Evolutionary conservation across 148 eudicot species (phyloP), one percentile per base, ranked within the genome.

Genomic region (Agrostemma githago): DNA sequence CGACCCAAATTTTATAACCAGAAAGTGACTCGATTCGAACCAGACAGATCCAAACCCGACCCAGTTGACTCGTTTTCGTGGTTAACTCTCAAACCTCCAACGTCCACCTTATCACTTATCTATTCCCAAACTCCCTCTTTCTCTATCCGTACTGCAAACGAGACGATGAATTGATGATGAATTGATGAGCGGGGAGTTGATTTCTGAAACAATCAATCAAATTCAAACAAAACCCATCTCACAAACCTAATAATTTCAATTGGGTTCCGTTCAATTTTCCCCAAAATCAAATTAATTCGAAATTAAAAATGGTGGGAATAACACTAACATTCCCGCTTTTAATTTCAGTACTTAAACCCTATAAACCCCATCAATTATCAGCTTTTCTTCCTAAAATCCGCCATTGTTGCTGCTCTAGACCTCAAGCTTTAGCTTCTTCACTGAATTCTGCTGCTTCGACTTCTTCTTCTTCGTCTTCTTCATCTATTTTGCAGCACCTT

Each of bases 331-430:
- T 91, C 15, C 96, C 97, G 39, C 37, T 92, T 5, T 77, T 90
- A 5, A 84, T 91, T 5, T 85, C 96, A 54, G 83, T 90, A 40
- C 85, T 95, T 76, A 88, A 84, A 85, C 89, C 92, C 82, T 93
- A 83, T 66, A 89, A 78, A 60, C 80, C 83, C 71, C 90, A 79
- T 9, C 68, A 15, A 8, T 16, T 85, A 34, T 77, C 85, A 15
- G 68, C 87, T 67, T 21, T 86, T 68, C 65, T 87, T 62, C 41
- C 78, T 66, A 75, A 80, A 39, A 77, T 65, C 26, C 84, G 70
- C 41, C 70, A 77, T 34, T 76, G 70, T 58, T 54, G 61, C 10
- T 54, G 61, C 10, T 81, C 60, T 59, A 81, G 58, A 26, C 34
- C 73, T 19, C 84, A 87, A 19, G 76, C 75, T 62, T 88, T 79